Base-by-base conservation (phyloP, 306 rosid genomes). In the Casuarina equisetifolia region DNA sequence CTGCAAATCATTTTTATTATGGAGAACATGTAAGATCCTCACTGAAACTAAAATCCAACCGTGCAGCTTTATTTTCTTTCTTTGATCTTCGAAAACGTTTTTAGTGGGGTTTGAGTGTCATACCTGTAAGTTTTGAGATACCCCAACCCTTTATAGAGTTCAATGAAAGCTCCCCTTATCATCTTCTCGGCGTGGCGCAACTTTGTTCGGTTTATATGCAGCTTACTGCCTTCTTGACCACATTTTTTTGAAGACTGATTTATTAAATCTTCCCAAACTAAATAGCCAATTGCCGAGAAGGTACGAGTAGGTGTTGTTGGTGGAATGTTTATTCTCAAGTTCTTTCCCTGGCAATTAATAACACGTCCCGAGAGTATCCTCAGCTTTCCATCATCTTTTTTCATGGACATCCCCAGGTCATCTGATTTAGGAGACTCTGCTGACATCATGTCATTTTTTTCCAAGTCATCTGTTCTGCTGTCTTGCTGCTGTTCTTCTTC, bases 81-180 rank as follows among this genome's bases (percentile, higher is more conserved):
- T 50, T 63, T 2, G 3, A 25, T 17, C 35, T 79, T 72, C 38
- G 17, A 36, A 10, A 20, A 72, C 12, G 7, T 15, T 1, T 51
- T 61, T 35, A 25, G 64, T 9, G 68, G 81, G 74, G 43, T 15
- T 80, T 49, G n/a, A 8, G 70, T 67, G 39, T 40, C 39, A 16
- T 89, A 92, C 99, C 99, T 88, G 77, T 90, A 96, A 84, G 87
- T 90, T 80, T 91, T 89, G 87, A 96, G 96, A 78, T 92, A 96
- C 38, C 96, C 97, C 52, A 96, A 74, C 13, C 97, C 99, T 36
- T 92, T 96, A 38, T 96, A 93, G 78, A 96, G 98, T 79, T 96
- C 99, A 82, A 96, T 74, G 71, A 92, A 91, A 40, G 97, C 99
- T 71, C 96, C 90, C 82, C 81, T 90, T 77, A 96, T 96, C 98